Evolutionary conservation across 2,329 filamentous ascomycete species (phyloP), one percentile per base, ranked within the genome.

Genomic region (Phaeosphaeriaceae sp.): DNA sequence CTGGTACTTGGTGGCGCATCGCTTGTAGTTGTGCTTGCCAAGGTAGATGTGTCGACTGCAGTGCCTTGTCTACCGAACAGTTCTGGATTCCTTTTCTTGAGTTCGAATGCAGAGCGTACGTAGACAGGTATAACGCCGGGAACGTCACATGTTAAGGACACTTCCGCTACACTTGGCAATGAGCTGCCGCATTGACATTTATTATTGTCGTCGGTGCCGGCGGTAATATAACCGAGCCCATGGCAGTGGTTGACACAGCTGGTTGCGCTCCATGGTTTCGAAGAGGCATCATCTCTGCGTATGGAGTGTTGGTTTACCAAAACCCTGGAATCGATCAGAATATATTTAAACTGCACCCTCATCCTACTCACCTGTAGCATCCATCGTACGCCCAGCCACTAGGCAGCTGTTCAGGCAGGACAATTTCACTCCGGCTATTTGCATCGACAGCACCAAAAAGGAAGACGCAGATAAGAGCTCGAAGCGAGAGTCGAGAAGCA

Each of bases 171-270:
- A 17, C 51, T 58, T 15, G 55, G 57, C 42, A 72, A 68, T 20
- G 65, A 59, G 52, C 75, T 60, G 24, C 61, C 62, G 48, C 72
- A 76, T 36, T 68, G 73, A 53, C 69, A 72, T 54, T 75, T 72
- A 22, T 58, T 62, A 27, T 62, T 58, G 54, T 75, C 74, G 49
- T 77, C 73, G 22, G 72, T 69, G 22, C 74, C 75, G 15, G 75
- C 73, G 50, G 72, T 61, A 24, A 53, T 48, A 58, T 70, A 78
- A 1, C 70, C 75, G 24, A 55, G 61, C 0, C 52, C 42, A 40
- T 56, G n/a, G 52, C 76, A 78, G 20, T 59, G 68, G 1, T 57
- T 49, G 33, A 73, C 66, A 53, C 76, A 78, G 19, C 57, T 59
- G 51, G 61, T 67, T 13, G 74, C 69, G 3, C 66, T 73, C 60